A percentile compares a stretch with the other conserved stretches of the same genome.
These are phyloP conservation scores for Coniochaeta sp. DNA, from an alignment of 2,329 filamentous ascomycete genomes.

Conservation along the genomic window DNA sequence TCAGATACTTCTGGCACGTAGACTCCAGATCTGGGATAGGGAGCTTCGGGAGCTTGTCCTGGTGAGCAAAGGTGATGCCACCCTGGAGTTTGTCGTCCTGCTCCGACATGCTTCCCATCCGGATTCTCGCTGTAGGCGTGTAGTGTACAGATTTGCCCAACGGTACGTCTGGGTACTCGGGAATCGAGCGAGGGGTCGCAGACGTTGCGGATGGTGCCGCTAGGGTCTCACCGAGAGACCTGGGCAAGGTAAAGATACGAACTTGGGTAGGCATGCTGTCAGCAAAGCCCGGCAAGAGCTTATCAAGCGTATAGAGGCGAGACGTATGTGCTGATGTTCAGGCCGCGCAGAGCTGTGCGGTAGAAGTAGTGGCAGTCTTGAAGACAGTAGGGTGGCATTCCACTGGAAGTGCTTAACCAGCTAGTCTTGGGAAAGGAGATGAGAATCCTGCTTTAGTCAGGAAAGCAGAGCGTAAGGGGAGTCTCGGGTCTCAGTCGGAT, in stretches of 20 bases:
- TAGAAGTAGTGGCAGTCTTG: conserved; percentile 93
- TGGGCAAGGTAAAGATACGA: conserved; percentile 60
- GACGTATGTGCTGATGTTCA: conserved; percentile 74
- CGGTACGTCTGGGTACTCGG: conserved; percentile 19
- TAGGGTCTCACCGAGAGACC: conserved; percentile 65
- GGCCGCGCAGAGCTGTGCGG: conserved; percentile 77
- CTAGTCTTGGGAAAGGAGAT: conserved; percentile 2
- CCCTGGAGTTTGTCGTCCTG: conserved; percentile 48
- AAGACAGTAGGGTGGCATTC: conserved; percentile 75
- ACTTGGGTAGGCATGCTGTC: conserved; percentile 57
- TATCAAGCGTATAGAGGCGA: conserved; percentile 66
- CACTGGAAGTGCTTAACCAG: conserved; percentile 26
- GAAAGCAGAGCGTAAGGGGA: neutral
- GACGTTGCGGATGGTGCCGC: conserved; percentile 33
- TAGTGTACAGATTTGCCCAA: conserved; percentile 7
- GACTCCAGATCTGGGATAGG: conserved; percentile 83
- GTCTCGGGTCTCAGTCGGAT: neutral
- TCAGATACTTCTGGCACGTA: conserved; percentile 72
- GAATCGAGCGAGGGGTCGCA: conserved; percentile 31
- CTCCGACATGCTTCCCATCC: conserved; percentile 40
- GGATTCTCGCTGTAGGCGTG: conserved; percentile 22
- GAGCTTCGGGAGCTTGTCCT: conserved; percentile 83
- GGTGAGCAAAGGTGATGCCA: conserved; percentile 80
- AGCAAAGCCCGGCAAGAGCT: conserved; percentile 27
- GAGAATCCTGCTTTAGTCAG: neutral